These are phyloP conservation scores for Euphorbia schlechtendalii DNA, from an alignment of 441 rosid genomes.

Conservation along the genomic window DNA sequence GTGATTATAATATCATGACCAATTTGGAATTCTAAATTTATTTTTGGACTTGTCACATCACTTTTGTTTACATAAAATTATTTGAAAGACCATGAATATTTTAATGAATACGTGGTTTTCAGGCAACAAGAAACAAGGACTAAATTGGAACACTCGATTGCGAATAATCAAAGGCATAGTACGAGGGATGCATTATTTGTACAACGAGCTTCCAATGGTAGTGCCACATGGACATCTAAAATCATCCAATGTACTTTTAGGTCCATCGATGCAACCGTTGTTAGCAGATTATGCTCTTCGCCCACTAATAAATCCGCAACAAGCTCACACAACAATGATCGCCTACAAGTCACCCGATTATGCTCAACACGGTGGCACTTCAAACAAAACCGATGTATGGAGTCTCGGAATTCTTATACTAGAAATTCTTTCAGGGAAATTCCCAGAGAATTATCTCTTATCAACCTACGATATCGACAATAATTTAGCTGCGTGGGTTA, in stretches of 20 bases:
- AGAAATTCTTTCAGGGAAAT: constrained; percentile 67
- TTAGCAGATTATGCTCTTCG: constrained; percentile 65
- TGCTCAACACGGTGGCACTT: constrained; percentile 33
- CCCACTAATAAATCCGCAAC: constrained; percentile 66
- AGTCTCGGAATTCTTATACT: constrained; percentile 71
- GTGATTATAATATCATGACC: neutral
- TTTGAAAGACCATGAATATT: no score
- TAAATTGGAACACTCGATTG: constrained; percentile 66
- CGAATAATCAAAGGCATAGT: constrained; percentile 71
- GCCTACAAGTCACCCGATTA: constrained; percentile 87
- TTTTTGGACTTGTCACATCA: no score
- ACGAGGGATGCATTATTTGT: constrained; percentile 63
- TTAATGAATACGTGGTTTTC: constrained; percentile 1
- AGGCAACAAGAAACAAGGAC: constrained; percentile 62
- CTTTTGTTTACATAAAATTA: neutral
- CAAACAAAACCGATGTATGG: constrained; percentile 75
- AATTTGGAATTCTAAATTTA: no score
- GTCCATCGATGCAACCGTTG: constrained; percentile 49
- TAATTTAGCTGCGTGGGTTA: constrained; percentile 67
- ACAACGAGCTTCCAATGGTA: constrained; percentile 53
- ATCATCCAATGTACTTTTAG: constrained; percentile 82
- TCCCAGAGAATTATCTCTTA: constrained; percentile 64
- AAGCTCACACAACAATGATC: constrained; percentile 55
- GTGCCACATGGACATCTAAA: constrained; percentile 89
- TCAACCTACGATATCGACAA: constrained; percentile 38